Base-by-base conservation (phyloP, 2,329 filamentous ascomycete genomes). In the Cucurbitaria berberidis region DNA sequence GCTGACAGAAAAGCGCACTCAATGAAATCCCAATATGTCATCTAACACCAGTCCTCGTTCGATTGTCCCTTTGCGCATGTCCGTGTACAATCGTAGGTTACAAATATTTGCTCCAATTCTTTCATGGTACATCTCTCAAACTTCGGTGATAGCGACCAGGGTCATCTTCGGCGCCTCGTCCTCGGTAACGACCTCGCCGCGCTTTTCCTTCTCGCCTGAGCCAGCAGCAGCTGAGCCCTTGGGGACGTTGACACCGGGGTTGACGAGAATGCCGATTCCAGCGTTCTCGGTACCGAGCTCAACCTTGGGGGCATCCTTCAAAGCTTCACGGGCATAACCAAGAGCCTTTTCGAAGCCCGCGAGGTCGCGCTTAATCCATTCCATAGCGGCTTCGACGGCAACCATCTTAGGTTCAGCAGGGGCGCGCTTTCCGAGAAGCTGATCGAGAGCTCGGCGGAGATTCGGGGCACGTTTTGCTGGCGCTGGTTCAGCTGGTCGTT, bases 301-400 rank as follows among this genome's bases (percentile, higher is more conserved):
- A 39, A 82, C 66, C 72, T 80, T 80, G 57, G 80, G 80, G 30
- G 72, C 68, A 62, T 80, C 78, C 64, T 71, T 73, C 67, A 80
- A 69, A 18, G 79, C 80, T 38, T 75, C 76, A 59, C 79, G 75
- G 48, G 80, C 80, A 57, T 74, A 82, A 43, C 60, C 70, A 15
- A 82, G 76, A 1, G 80, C 80, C 13, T 77, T 75, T 57, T 79
- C 74, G 68, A 82, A 82, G 45, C 80, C 77, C 53, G 74, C 63
- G 32, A 82, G 69, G 55, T 82, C 79, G 42, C 80, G 76, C 74
- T 81, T 81, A 64, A 76, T 74, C 71, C 72, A 75, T 36, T 69
- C 49, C 62, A 71, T 72, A 36, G 71, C 72, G 22, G 57, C 61
- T 45, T 70, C 64, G 42, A 70, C 66, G 29, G 70, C 70, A n/a